Conservation (phyloP, 768 basidiomycete genomes). For the Russula abietina region DNA sequence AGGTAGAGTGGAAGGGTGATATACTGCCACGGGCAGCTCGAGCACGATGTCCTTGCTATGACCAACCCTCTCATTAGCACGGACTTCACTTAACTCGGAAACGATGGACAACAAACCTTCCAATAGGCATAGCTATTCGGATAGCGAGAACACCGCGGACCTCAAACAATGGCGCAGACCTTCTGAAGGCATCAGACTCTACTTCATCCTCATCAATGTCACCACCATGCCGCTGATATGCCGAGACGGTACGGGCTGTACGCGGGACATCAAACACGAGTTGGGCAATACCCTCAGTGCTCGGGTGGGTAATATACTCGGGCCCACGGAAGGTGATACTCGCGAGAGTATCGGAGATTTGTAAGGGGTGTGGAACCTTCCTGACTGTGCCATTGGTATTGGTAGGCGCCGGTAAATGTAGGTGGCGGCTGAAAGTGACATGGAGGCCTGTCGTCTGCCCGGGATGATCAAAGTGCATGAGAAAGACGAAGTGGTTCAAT, state of each 20-base stretch:
- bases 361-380: conserved; percentile 43
- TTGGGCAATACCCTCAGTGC: conserved; percentile 70
- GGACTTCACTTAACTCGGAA: not conserved
- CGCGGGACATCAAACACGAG: conserved; percentile 77
- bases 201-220: conserved; percentile 33
- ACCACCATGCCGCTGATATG: conserved; percentile 54
- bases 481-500: not conserved
- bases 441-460: conserved; percentile 62
- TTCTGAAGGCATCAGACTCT: conserved; percentile 27
- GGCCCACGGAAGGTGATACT: conserved; percentile 66
- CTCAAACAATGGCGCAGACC: conserved; percentile 49
- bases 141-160: conserved; percentile 58
- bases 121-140: conserved; percentile 65
- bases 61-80: conserved; percentile 8
- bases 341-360: conserved; percentile 61
- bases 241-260: conserved; percentile 56
- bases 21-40: conserved; percentile 55
- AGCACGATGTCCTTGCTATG: conserved; percentile 65
- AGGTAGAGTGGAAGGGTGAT: conserved; percentile 60
- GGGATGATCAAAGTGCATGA: not conserved
- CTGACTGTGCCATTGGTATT: conserved; percentile 32
- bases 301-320: conserved; percentile 70
- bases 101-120: conserved; percentile 51
- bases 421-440: conserved; percentile 52
- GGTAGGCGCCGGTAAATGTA: conserved; percentile 43